Percentiles rank a stretch among this genome's conserved stretches.
phyloP scores from a whole-genome alignment of 768 basidiomycete genomes.

The Candolleomyces eurysporus region DNA sequence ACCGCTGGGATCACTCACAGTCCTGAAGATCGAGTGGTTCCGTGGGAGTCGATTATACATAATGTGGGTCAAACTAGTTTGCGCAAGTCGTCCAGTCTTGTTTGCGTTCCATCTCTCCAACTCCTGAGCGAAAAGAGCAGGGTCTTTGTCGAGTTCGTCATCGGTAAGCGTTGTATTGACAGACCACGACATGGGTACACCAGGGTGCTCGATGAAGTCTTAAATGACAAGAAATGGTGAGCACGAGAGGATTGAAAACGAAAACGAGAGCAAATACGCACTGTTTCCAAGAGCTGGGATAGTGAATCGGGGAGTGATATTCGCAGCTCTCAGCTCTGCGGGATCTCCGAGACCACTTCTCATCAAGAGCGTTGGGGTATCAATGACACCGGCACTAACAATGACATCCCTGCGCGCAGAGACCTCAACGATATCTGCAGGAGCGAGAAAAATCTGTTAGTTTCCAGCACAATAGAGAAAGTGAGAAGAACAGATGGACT shows the following conservation, averaged over 20 bases:
- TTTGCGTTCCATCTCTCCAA: slow-evolving; percentile 15
- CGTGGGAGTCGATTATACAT: slow-evolving; percentile 20
- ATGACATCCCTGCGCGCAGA: slow-evolving; percentile 33
- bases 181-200: not conserved
- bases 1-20: slow-evolving; percentile 29
- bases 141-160: slow-evolving; percentile 1
- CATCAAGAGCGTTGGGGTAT: slow-evolving; percentile 30
- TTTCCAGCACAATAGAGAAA: too few relatives aligned
- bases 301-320: slow-evolving; percentile 24
- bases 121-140: slow-evolving; percentile 3
- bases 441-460: too few relatives aligned
- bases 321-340: slow-evolving; percentile 17
- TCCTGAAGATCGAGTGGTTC: slow-evolving; percentile 14
- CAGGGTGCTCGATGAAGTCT: slow-evolving; percentile 29
- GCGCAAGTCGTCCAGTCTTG: slow-evolving; percentile 21
- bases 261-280: not conserved
- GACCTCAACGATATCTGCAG: not conserved
- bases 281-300: slow-evolving; percentile 35
- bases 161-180: not conserved
- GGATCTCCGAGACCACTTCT: slow-evolving; percentile 32
- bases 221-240: not conserved
- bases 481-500: not conserved
- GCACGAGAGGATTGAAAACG: too few relatives aligned
- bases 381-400: slow-evolving; percentile 34
- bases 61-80: slow-evolving; percentile 16